Evolutionary conservation across 2,329 filamentous ascomycete genomes (phyloP).

Genomic region (Colletotrichum plurivorum): DNA sequence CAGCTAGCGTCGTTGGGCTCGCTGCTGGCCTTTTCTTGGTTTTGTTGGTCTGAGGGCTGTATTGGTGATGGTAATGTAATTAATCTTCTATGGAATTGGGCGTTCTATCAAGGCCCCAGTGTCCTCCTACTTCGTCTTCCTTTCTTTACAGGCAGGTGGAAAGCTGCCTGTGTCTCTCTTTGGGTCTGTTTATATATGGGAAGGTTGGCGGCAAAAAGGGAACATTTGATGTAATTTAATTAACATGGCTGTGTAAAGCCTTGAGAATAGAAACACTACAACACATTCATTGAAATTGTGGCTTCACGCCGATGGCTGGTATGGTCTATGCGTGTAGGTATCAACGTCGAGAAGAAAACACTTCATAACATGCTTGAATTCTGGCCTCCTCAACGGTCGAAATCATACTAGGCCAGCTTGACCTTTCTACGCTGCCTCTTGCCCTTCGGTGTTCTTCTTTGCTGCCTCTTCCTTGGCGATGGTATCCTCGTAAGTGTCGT

Average conservation of each 20-base stretch:
- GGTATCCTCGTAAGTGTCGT: conserved; percentile 22
- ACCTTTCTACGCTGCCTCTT: background rate
- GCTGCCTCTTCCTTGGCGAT: conserved; percentile 11
- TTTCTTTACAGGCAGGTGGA: background rate
- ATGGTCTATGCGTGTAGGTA: no score
- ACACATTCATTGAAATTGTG: no score
- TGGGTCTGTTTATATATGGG: background rate
- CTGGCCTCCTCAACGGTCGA: no score
- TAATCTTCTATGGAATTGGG: background rate
- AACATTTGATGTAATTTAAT: background rate
- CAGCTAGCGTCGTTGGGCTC: background rate
- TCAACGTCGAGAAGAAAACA: no score
- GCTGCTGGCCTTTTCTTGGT: background rate
- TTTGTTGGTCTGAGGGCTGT: background rate
- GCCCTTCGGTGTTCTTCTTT: background rate
- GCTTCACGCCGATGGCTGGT: no score
- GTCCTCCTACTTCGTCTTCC: background rate
- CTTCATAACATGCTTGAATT: no score
- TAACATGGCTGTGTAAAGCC: background rate
- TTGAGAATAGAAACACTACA: background rate
- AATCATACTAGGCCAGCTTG: background rate
- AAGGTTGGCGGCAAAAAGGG: background rate
- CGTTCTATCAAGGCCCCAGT: background rate
- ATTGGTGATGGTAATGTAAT: background rate
- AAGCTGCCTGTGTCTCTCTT: background rate